phyloP scores from a whole-genome alignment of 2,329 filamentous ascomycete genomes.

The Xylaria sp. region DNA sequence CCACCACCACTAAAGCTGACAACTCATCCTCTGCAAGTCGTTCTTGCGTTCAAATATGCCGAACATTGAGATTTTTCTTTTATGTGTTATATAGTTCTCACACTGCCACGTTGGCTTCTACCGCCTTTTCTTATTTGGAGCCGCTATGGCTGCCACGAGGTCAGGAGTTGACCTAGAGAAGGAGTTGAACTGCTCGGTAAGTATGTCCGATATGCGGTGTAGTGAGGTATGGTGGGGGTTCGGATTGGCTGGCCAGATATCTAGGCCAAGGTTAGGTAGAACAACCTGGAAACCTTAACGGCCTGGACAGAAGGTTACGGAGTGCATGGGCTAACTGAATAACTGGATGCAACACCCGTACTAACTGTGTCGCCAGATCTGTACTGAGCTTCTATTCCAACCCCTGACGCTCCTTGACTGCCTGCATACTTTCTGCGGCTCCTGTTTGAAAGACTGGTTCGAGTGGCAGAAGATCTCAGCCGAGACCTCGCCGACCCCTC shows the following conservation, averaged over 20 bases:
- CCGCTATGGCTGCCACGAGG: constrained; percentile 62
- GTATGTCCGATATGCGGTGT: constrained; percentile 52
- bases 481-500: constrained; percentile 61
- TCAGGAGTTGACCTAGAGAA: constrained; percentile 80
- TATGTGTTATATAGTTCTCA: constrained; percentile 16
- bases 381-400: constrained; percentile 92
- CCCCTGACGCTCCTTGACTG: constrained; percentile 92
- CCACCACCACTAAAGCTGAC: constrained; percentile 21
- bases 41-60: constrained; percentile 2
- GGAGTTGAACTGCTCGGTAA: constrained; percentile 93
- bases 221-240: constrained; percentile 17
- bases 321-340: not conserved
- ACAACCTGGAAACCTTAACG: not conserved
- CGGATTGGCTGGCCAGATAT: not conserved
- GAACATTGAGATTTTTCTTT: constrained; percentile 1
- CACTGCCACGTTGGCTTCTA: not conserved
- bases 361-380: constrained; percentile 72
- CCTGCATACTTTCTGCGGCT: constrained; percentile 94
- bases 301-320: not conserved
- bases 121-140: constrained; percentile 17
- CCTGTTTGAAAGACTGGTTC: constrained; percentile 97
- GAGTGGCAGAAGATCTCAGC: constrained; percentile 75
- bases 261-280: not conserved
- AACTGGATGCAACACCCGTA: not conserved
- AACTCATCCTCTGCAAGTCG: constrained; percentile 12